Conservation (phyloP, 352 stramenopile species). For the Thraustochytrium striatum region DNA sequence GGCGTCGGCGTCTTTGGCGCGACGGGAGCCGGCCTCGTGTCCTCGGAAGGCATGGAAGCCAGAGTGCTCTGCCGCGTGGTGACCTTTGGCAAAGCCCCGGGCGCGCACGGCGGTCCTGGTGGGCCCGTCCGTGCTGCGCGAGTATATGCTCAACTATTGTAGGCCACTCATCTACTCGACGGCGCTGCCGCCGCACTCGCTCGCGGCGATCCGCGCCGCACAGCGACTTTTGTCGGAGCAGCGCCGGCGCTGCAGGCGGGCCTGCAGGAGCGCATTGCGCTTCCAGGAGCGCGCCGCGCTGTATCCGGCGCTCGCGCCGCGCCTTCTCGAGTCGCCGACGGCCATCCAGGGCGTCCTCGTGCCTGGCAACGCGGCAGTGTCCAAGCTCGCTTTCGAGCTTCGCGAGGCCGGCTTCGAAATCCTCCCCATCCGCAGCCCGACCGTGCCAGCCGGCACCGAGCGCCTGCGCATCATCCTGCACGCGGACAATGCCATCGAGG, state of each 20-base stretch:
- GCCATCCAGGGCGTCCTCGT: constrained; percentile 92
- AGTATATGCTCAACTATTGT: constrained; percentile 95
- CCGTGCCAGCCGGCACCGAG: constrained; percentile 85
- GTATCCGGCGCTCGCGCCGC: constrained; percentile 51
- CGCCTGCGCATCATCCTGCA: constrained; percentile 92
- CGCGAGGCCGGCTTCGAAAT: constrained; percentile 73
- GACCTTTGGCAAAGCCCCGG: constrained; percentile 94
- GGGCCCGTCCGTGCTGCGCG: constrained; percentile 74
- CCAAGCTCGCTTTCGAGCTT: constrained; percentile 69
- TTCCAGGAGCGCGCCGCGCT: constrained; percentile 68
- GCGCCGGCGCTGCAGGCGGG: no score
- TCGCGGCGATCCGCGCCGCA: constrained; percentile 76
- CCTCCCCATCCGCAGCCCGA: constrained; percentile 89
- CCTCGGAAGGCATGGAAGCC: constrained; percentile 67
- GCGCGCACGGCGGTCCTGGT: constrained; percentile 90
- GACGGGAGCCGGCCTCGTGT: constrained; percentile 67
- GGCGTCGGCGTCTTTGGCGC: constrained; percentile 79
- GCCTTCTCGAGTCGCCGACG: constrained; percentile 66
- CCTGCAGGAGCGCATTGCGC: constrained; percentile 57
- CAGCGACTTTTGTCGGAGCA: constrained; percentile 76
- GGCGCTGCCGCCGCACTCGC: constrained; percentile 79
- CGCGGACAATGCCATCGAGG: constrained; percentile 78
- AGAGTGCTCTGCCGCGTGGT: constrained; percentile 79
- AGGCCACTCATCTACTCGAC: constrained; percentile 96
- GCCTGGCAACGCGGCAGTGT: constrained; percentile 77